Evolutionary conservation across 2,329 filamentous ascomycete species (phyloP).

Genomic region (Aspergillus flavus): DNA sequence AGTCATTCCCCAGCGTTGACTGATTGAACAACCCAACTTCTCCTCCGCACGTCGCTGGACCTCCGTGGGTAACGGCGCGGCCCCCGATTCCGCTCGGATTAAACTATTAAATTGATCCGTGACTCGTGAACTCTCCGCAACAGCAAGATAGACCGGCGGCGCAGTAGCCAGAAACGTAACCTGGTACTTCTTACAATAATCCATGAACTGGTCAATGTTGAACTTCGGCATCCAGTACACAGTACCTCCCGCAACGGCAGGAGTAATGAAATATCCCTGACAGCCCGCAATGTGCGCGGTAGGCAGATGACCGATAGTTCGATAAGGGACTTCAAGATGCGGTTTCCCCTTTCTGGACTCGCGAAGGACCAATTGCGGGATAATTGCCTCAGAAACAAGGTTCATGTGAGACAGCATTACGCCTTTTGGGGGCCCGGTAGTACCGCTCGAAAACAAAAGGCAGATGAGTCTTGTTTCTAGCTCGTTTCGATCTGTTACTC

Average conservation of each 20-base stretch:
- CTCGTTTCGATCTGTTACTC: slow-evolving; percentile 53
- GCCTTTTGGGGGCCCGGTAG: slow-evolving; percentile 52
- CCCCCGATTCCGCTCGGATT: slow-evolving; percentile 53
- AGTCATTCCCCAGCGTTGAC: slow-evolving; percentile 20
- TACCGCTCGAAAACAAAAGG: slow-evolving; percentile 52
- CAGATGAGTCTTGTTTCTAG: slow-evolving; percentile 51
- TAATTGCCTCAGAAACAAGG: slow-evolving; percentile 42
- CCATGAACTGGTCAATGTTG: slow-evolving; percentile 58
- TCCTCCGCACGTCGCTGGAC: slow-evolving; percentile 54
- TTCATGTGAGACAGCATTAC: slow-evolving; percentile 50
- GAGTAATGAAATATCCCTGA: slow-evolving; percentile 51
- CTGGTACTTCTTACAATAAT: slow-evolving; percentile 52
- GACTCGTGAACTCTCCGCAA: slow-evolving; percentile 60
- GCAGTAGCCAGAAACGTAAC: slow-evolving; percentile 62
- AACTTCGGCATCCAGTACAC: slow-evolving; percentile 68
- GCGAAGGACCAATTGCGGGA: slow-evolving; percentile 17
- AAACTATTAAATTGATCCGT: slow-evolving; percentile 59
- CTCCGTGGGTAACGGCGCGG: slow-evolving; percentile 59
- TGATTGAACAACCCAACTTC: slow-evolving; percentile 47
- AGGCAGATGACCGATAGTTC: slow-evolving; percentile 51
- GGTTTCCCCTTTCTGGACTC: slow-evolving; percentile 31
- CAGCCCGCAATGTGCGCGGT: slow-evolving; percentile 53
- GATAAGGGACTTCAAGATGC: slow-evolving; percentile 31
- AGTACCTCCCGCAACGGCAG: slow-evolving; percentile 49
- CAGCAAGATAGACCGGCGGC: slow-evolving; percentile 62